phyloP scores from a whole-genome alignment of 352 stramenopile genomes.

The Peronospora farinosa region DNA sequence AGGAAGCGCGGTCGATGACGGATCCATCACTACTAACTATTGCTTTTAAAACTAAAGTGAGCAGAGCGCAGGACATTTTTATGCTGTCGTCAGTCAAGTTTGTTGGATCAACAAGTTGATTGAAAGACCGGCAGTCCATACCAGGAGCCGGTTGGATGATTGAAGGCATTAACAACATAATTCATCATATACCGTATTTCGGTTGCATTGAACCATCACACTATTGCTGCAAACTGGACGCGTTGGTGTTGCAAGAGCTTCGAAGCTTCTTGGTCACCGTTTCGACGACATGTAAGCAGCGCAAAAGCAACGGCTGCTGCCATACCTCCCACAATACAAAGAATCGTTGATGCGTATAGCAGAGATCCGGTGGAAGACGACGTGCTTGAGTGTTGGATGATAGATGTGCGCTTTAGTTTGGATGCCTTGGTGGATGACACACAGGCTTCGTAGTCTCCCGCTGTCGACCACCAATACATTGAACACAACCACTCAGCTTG shows the following conservation, averaged over 20 bases:
- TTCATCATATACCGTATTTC: no score
- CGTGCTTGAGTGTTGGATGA: constrained; percentile 7
- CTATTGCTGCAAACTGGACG: constrained; percentile 24
- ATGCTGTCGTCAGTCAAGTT: no score
- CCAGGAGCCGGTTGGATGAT: no score
- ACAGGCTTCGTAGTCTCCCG: constrained; percentile 47
- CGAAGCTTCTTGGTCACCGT: constrained; percentile 11
- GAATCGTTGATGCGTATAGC: constrained; percentile 6
- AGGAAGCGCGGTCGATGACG: no score
- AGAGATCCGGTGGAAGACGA: not conserved
- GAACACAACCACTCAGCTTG: constrained; percentile 61
- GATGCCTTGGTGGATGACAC: constrained; percentile 22
- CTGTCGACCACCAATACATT: constrained; percentile 67
- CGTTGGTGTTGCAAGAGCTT: constrained; percentile 25
- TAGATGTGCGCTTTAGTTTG: constrained; percentile 10
- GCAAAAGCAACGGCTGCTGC: constrained; percentile 11
- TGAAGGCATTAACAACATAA: no score
- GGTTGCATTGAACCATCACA: no score
- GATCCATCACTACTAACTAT: no score
- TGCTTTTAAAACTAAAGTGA: no score
- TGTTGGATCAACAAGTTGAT: no score
- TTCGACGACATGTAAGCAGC: constrained; percentile 18
- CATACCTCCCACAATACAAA: constrained; percentile 18
- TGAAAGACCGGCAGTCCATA: no score
- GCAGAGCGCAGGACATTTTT: no score